Evolutionary conservation across 805 yeast species (phyloP).

Genomic region (Schwanniomyces sp.): DNA sequence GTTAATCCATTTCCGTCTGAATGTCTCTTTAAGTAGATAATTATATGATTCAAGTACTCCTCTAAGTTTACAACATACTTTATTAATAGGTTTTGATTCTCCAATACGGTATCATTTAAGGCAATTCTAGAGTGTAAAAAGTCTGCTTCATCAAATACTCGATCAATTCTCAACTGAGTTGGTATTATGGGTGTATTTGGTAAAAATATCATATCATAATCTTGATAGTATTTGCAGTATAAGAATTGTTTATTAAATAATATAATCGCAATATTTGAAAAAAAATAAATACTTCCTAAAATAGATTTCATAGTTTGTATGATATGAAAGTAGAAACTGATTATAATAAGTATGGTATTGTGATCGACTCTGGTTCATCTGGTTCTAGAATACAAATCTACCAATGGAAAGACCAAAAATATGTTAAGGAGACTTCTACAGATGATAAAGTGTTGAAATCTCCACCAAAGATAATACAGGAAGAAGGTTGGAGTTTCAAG

Average conservation of each 20-base stretch:
- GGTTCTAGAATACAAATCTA: conserved; percentile 89
- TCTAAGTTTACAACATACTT: conserved; percentile 33
- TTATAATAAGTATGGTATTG: conserved; percentile 67
- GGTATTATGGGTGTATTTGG: conserved; percentile 36
- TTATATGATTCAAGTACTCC: conserved; percentile 29
- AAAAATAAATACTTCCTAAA: background rate
- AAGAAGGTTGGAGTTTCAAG: conserved; percentile 67
- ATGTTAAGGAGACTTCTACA: conserved; percentile 12
- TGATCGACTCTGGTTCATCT: conserved; percentile 93
- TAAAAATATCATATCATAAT: conserved; percentile 25
- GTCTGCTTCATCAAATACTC: conserved; percentile 7
- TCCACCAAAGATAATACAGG: conserved; percentile 68
- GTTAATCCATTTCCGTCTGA: background rate
- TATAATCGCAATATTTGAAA: background rate
- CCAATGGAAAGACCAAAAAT: conserved; percentile 62
- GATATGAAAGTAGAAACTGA: conserved; percentile 2
- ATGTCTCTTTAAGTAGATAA: conserved; percentile 10
- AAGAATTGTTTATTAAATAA: background rate
- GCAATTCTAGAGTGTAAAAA: conserved; percentile 17
- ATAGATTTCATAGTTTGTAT: too few species aligned
- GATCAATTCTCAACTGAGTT: conserved; percentile 4
- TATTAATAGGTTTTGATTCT: conserved; percentile 23
- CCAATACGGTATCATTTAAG: conserved; percentile 7
- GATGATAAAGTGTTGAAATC: conserved; percentile 43
- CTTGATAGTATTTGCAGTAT: background rate